These are phyloP conservation scores for Aspergillus leporis DNA, from an alignment of 495 filamentous ascomycete genomes.

Conservation along the genomic window DNA sequence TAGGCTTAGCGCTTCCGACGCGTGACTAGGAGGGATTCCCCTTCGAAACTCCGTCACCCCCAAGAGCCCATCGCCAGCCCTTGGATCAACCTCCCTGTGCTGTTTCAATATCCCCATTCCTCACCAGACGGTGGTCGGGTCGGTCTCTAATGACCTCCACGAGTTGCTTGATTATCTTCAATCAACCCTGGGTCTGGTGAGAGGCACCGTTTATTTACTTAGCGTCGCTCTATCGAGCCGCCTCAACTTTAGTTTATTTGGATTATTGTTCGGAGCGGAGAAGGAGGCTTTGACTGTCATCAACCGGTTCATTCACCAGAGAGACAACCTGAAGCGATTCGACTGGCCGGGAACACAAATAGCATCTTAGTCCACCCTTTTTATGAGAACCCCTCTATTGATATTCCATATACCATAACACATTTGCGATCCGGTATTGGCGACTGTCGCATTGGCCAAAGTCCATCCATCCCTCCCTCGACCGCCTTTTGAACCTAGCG, in stretches of 20 bases:
- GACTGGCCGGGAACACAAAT: constrained; percentile 10
- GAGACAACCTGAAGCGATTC: constrained; percentile 9
- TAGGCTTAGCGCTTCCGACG: constrained; percentile 45
- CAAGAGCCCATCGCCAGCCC: constrained; percentile 23
- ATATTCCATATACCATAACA: constrained; percentile 6
- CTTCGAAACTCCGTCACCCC: constrained; percentile 33
- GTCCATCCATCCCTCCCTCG: constrained; percentile 18
- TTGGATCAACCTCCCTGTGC: constrained; percentile 25
- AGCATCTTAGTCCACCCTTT: no score
- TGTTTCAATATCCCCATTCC: constrained; percentile 24
- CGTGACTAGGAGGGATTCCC: constrained; percentile 41
- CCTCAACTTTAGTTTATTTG: constrained; percentile 17
- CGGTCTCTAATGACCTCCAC: constrained; percentile 29
- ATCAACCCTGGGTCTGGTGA: constrained; percentile 24
- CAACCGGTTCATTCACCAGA: constrained; percentile 18
- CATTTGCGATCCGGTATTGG: constrained; percentile 17
- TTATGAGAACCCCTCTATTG: neutral
- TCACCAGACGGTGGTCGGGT: constrained; percentile 30
- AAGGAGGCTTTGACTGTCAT: constrained; percentile 16
- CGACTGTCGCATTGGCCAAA: constrained; percentile 25
- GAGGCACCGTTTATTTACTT: constrained; percentile 12
- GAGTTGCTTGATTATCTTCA: constrained; percentile 14
- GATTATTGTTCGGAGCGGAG: constrained; percentile 27
- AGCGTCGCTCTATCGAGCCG: constrained; percentile 16
- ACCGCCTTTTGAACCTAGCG: constrained; percentile 20